phyloP scores from a whole-genome alignment of 73 alveolate genomes.

The Paramecium octaurelia region DNA sequence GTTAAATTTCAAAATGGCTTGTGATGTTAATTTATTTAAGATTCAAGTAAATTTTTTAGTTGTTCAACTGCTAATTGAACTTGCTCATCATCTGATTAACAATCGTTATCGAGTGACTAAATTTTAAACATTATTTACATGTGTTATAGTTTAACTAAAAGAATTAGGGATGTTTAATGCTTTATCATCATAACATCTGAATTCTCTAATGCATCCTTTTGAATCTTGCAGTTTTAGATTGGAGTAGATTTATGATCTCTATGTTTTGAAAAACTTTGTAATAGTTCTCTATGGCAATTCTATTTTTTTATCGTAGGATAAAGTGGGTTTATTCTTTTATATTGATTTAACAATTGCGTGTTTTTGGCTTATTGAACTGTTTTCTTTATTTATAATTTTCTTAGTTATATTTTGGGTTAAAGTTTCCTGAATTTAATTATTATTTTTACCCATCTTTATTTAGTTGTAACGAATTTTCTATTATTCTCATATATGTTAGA shows the following conservation, averaged over 20 bases:
- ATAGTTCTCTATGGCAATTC: neutral
- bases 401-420: neutral
- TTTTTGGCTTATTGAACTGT: neutral
- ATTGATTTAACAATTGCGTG: neutral
- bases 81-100: constrained; percentile 27
- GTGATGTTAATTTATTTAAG: neutral
- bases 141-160: neutral
- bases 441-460: constrained; percentile 4
- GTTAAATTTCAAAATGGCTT: neutral
- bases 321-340: neutral
- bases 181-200: constrained; percentile 13
- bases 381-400: neutral
- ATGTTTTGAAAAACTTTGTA: neutral
- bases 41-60: neutral
- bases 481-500: neutral
- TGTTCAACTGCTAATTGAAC: neutral
- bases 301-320: neutral
- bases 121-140: neutral
- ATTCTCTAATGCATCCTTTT: neutral
- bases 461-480: neutral
- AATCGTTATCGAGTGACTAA: neutral
- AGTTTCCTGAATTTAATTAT: neutral
- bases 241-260: neutral
- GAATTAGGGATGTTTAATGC: neutral
- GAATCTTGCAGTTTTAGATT: neutral